Base-by-base conservation (phyloP, 2,329 filamentous ascomycete species). In the Cylindrodendrum hubeiense region DNA sequence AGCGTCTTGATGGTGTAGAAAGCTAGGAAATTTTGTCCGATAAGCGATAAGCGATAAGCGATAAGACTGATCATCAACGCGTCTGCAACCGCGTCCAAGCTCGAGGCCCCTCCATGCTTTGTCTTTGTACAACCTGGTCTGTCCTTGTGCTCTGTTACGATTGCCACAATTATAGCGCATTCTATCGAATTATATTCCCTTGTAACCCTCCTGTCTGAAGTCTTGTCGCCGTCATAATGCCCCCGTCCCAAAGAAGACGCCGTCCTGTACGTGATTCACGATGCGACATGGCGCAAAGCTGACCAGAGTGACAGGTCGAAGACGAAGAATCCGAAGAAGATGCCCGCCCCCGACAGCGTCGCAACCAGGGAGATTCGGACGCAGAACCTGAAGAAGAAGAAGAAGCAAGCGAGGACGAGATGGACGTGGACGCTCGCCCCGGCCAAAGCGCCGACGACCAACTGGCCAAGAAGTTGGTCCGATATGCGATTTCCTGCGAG, bases 401-500 rank as follows among this genome's bases (percentile, higher is more conserved):
- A 39, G 79, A 6, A 83, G 79, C 79, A 5, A 83, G 79, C n/a
- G 79, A 81, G 3, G 77, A 79, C 4, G 77, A 71, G 1, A 78
- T 79, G 74, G 77, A 79, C 8, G 67, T 60, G 3, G 74, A 77
- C 6, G 75, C 66, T 6, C 63, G 68, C 13, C 73, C 75, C n/a
- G 78, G 75, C 21, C 78, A 77, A n/a, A 81, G 75, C 33, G 82
- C 79, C 41, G 83, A 86, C 37, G 80, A 84, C 4, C 85, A 88
- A 68, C 77, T 90, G 34, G 85, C 88, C 37, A 91, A 90, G 78
- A 91, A 90, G 73, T 78, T 92, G n/a, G 85, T 92, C n/a, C 86
- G 90, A 57, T 91, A 91, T 71, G 89, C 88, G 4, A 77, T 92
- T 24, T 87, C 89, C 5, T 91, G 89, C 78, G 90, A 92, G 74